A percentile compares a stretch with the other conserved stretches of the same genome.
Evolutionary conservation across 768 basidiomycete genomes (phyloP).

Genomic region (Lactarius sanguifluus): DNA sequence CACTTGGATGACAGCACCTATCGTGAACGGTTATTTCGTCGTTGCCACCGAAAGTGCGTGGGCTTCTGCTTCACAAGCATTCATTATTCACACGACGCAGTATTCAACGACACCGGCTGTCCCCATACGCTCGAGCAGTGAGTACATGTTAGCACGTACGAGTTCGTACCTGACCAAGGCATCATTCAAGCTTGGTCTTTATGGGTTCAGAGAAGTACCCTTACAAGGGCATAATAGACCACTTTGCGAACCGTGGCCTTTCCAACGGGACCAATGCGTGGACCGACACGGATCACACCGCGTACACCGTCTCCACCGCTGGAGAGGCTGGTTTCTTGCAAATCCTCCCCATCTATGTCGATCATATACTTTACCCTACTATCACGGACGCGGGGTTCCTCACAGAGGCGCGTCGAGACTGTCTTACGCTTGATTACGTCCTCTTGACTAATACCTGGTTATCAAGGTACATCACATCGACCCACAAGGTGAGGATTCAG

Average conservation of each 20-base stretch:
- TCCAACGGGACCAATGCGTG: slow-evolving; percentile 93
- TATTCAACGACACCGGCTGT: slow-evolving; percentile 92
- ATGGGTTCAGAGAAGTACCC: slow-evolving; percentile 96
- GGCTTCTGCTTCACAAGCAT: slow-evolving; percentile 10
- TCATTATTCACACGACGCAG: slow-evolving; percentile 40
- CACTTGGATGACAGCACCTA: slow-evolving; percentile 56
- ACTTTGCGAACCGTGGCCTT: slow-evolving; percentile 91
- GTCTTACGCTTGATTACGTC: slow-evolving; percentile 1
- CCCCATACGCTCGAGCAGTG: slow-evolving; percentile 97
- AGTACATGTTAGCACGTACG: slow-evolving; percentile 34
- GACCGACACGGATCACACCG: slow-evolving; percentile 95
- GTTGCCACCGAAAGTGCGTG: slow-evolving; percentile 84
- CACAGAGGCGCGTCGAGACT: slow-evolving; percentile 44
- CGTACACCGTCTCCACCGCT: slow-evolving; percentile 94
- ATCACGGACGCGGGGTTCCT: slow-evolving; percentile 83
- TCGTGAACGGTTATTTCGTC: slow-evolving; percentile 90
- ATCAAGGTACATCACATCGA: slow-evolving; percentile 91
- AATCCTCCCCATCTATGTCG: slow-evolving; percentile 84
- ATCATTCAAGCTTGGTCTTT: slow-evolving; percentile 68
- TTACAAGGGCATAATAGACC: slow-evolving; percentile 93
- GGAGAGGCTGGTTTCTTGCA: slow-evolving; percentile 91
- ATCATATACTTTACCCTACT: slow-evolving; percentile 96
- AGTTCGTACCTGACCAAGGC: slow-evolving; percentile 6
- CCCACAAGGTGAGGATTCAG: slow-evolving; percentile 84
- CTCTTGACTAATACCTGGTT: slow-evolving; percentile 13